These are phyloP conservation scores for Leishmania gerbilli DNA, from an alignment of 208 protist species.

Conservation along the genomic window DNA sequence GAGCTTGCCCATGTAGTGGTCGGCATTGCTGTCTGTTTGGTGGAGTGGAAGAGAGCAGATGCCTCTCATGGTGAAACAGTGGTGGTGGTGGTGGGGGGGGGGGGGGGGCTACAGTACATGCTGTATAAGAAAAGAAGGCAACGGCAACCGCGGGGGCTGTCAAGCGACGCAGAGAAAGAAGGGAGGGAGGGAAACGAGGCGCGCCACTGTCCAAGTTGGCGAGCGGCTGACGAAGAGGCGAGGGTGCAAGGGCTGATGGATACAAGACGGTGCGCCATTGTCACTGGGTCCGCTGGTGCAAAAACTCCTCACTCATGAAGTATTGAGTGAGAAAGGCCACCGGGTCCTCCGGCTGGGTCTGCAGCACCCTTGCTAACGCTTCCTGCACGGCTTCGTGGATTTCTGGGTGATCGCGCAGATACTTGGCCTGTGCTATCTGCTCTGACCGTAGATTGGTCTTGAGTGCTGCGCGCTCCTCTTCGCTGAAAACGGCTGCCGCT, in stretches of 20 bases:
- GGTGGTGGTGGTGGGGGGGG: background rate
- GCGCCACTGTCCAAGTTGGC: background rate
- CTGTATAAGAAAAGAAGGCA: background rate
- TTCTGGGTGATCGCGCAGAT: constrained; percentile 81
- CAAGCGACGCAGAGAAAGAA: background rate
- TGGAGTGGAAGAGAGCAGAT: background rate
- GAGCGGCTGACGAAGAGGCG: background rate
- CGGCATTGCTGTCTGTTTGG: background rate
- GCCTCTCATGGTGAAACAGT: background rate
- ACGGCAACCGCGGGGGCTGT: background rate
- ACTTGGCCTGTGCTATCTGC: constrained; percentile 80
- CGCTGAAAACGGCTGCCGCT: constrained; percentile 57
- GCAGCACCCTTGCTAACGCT: constrained; percentile 55
- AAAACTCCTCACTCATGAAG: constrained; percentile 37
- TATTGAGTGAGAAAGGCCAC: constrained; percentile 59
- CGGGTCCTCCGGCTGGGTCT: constrained; percentile 62
- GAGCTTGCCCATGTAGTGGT: background rate
- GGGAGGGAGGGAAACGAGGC: background rate
- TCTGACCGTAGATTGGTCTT: constrained; percentile 59
- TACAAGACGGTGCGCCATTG: background rate
- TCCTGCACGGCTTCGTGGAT: constrained; percentile 62
- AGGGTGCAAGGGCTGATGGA: background rate
- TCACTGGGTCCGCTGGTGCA: constrained; percentile 6
- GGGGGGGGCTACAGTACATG: background rate
- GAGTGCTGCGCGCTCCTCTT: constrained; percentile 59